Conservation (phyloP, 176 grass and related monocot species). For the Hordeum vulgare region MorexV3_pseudomolecules_assembly NC_058520.1:474563230-474563729, state of each 20-base stretch:
- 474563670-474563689: not conserved
- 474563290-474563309: slow-evolving; percentile 31
- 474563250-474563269: slow-evolving; percentile 94
- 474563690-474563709: no score
- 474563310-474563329: not conserved
- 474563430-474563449: not conserved
- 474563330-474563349: not conserved
- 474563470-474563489: not conserved
- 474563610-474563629: not conserved
- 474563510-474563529: not conserved
- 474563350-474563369: no score
- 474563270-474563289: slow-evolving; percentile 82
- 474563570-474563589: slow-evolving; percentile 3
- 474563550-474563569: slow-evolving; percentile 29
- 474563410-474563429: not conserved
- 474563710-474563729: not conserved
- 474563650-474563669: not conserved
- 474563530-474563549: not conserved
- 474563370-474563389: not conserved
- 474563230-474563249: slow-evolving; percentile 93
- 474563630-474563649: not conserved
- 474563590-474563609: not conserved
- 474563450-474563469: no score
- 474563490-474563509: not conserved
- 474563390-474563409: not conserved